phyloP scores from a whole-genome alignment of 2,329 filamentous ascomycete species.

The Penicillium oxalicum region DNA sequence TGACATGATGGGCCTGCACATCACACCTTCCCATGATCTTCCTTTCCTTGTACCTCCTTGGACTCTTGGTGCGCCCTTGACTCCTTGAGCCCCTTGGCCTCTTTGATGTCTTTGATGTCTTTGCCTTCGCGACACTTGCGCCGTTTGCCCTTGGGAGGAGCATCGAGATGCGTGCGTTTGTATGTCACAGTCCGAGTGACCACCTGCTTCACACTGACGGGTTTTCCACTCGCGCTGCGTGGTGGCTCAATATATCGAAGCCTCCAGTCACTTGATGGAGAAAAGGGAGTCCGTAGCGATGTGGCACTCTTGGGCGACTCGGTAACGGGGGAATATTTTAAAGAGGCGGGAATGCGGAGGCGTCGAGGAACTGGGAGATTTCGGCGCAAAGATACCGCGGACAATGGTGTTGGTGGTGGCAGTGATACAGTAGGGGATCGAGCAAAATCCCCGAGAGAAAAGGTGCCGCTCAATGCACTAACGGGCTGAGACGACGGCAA shows the following conservation, averaged over 20 bases:
- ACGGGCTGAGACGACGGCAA: too few species aligned
- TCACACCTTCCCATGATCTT: too few species aligned
- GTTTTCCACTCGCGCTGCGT: slow-evolving; percentile 34
- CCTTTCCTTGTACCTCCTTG: too few species aligned
- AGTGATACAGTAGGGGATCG: slow-evolving; percentile 30
- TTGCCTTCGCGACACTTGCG: too few species aligned
- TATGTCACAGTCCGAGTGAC: slow-evolving; percentile 90
- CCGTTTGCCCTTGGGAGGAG: slow-evolving; percentile 86
- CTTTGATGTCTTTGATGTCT: too few species aligned
- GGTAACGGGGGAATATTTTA: slow-evolving; percentile 57
- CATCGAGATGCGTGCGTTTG: slow-evolving; percentile 68
- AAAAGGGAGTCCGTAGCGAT: slow-evolving; percentile 62
- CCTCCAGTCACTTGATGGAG: slow-evolving; percentile 1
- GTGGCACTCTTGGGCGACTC: slow-evolving; percentile 65
- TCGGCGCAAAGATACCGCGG: slow-evolving; percentile 53
- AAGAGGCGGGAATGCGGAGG: slow-evolving; percentile 68
- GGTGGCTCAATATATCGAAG: not conserved
- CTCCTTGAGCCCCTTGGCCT: too few species aligned
- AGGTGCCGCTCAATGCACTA: too few species aligned
- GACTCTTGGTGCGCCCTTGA: too few species aligned
- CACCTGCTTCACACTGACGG: slow-evolving; percentile 72
- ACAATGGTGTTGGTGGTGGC: slow-evolving; percentile 25
- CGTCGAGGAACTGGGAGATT: slow-evolving; percentile 52
- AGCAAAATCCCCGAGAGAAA: too few species aligned
- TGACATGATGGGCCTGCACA: too few species aligned